Base-by-base conservation (phyloP, 2,329 filamentous ascomycete species). In the Colletotrichum siamense region DNA sequence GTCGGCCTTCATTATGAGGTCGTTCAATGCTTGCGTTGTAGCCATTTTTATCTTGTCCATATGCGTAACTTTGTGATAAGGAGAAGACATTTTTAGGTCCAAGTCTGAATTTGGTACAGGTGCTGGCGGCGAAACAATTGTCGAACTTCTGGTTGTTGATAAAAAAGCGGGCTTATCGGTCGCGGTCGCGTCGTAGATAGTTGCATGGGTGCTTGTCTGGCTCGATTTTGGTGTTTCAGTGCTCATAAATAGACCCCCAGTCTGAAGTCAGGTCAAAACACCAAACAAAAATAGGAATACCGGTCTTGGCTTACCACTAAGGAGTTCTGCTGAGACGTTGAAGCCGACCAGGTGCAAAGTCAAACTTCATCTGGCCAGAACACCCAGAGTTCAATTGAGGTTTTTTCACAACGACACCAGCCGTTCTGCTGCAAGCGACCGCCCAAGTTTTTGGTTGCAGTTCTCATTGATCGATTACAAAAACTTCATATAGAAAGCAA, bases 21-120 rank as follows among this genome's bases (percentile, higher is more conserved):
- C 4, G 1, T 49, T 0, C 10, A 2, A 0, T 49, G 4, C 5
- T 22, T 22, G 44, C 6, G 44, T 13, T 22, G 44, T 22, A 22
- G 44, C 44, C 44, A 49, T 49, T 49, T 49, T 49, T 22, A 49
- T 22, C 44, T 49, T 49, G 1, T 1, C 2, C n/a, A n/a, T 22
- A 12, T 8, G 44, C 4, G n/a, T 49, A 22, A 2, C 3, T 49
- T 1, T 10, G 10, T 7, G 44, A 4, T 49, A n/a, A 49, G 44
- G n/a, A 22, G 10, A 13, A 49, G 18, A n/a, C 44, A 49, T 49
- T 49, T 49, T 49, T 49, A 49, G 44, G 4, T 49, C 2, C 3
- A 49, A 13, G n/a, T 4, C 44, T 13, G 44, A 12, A 49, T 49
- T 49, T 22, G 44, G 44, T 49, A 49, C 44, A 49, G 10, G 2